These are phyloP conservation scores for Hyaloscypha bicolor DNA, from an alignment of 495 filamentous ascomycete genomes.

Conservation along the genomic window DNA sequence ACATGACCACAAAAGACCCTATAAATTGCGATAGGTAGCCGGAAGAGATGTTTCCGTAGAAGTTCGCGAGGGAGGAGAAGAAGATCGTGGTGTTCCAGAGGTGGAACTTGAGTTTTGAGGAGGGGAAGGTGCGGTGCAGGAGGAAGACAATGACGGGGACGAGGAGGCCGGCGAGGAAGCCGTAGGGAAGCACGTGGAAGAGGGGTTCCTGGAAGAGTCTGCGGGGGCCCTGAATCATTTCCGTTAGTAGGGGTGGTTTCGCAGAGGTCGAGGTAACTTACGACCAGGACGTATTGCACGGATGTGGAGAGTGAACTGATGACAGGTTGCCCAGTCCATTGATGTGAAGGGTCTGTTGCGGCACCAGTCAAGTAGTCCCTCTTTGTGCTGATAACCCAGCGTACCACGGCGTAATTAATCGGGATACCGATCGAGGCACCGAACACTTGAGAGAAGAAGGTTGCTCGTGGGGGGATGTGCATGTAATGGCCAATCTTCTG, in stretches of 20 bases:
- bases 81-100: constrained; percentile 62
- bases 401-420: constrained; percentile 49
- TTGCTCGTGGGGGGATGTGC: constrained; percentile 64
- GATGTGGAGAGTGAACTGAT: constrained; percentile 49
- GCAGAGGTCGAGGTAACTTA: constrained; percentile 24
- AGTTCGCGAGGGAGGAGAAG: constrained; percentile 44
- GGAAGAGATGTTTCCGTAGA: constrained; percentile 54
- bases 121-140: constrained; percentile 54
- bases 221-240: constrained; percentile 45
- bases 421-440: constrained; percentile 50
- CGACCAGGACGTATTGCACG: constrained; percentile 58
- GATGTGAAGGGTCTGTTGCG: constrained; percentile 53
- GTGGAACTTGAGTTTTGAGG: constrained; percentile 44
- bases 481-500: constrained; percentile 61
- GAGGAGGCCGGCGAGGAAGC: constrained; percentile 56
- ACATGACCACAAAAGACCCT: constrained; percentile 59
- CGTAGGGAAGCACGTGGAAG: constrained; percentile 52
- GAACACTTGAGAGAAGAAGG: constrained; percentile 61
- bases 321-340: constrained; percentile 58
- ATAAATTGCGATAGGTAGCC: constrained; percentile 59
- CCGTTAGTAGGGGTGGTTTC: neutral
- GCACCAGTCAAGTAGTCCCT: constrained; percentile 53
- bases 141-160: constrained; percentile 50
- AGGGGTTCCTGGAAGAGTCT: constrained; percentile 53
- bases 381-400: constrained; percentile 51